A percentile compares a stretch with the other conserved stretches of the same genome.
phyloP scores from a whole-genome alignment of 495 filamentous ascomycete genomes.

The Neurospora tetraspora region DNA sequence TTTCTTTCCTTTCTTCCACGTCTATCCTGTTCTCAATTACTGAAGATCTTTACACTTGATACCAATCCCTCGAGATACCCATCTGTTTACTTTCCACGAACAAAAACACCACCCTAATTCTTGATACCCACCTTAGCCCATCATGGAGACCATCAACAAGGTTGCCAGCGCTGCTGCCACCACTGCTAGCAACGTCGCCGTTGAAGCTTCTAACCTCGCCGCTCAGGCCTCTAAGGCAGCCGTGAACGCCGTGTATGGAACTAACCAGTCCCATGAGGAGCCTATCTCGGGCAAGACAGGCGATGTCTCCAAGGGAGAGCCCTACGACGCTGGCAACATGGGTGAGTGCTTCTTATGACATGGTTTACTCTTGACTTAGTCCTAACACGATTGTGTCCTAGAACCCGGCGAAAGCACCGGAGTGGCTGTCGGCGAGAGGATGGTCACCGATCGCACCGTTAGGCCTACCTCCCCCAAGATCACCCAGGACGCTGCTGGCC shows the following conservation, averaged over 20 bases:
- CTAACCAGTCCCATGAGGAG: conserved; percentile 31
- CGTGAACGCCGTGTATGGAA: conserved; percentile 42
- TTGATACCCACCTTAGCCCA: conserved; percentile 2
- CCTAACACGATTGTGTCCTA: not conserved
- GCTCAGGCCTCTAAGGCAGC: conserved; percentile 14
- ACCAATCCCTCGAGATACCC: not conserved
- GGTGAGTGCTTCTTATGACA: conserved; percentile 13
- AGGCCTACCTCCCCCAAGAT: not conserved
- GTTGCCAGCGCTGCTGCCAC: conserved; percentile 19
- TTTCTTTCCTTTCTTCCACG: not conserved
- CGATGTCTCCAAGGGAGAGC: conserved; percentile 45
- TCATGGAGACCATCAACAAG: conserved; percentile 47
- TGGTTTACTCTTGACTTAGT: not conserved
- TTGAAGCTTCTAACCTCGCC: not conserved
- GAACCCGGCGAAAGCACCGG: not conserved
- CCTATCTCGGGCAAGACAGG: conserved; percentile 43
- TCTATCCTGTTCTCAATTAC: not conserved
- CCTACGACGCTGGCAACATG: conserved; percentile 49
- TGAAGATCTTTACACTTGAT: not conserved
- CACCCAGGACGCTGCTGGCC: not conserved
- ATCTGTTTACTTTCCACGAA: not conserved
- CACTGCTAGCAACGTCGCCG: not conserved
- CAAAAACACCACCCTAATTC: not conserved
- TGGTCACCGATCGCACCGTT: not conserved
- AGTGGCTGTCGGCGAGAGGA: not conserved